A percentile compares a stretch with the other conserved stretches of the same genome.
Conservation (phyloP, 129 eudicot genomes). For the Solidago caesia region DNA sequence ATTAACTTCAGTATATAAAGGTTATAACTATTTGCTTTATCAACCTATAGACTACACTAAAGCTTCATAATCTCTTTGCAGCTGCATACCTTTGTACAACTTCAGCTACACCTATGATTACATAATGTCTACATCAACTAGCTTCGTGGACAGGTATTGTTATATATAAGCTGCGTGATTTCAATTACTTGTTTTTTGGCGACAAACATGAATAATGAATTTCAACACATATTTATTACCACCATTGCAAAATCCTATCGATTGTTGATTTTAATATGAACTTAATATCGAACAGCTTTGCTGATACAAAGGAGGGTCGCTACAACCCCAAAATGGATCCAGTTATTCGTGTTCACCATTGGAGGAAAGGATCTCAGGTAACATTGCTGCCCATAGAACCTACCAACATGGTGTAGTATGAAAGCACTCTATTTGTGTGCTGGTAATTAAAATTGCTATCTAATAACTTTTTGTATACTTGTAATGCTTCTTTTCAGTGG, state of each 20-base stretch:
- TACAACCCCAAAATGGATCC: slow-evolving; percentile 97
- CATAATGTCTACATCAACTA: slow-evolving; percentile 87
- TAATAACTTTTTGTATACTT: slow-evolving; percentile 9
- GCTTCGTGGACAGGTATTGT: slow-evolving; percentile 88
- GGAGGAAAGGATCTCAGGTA: slow-evolving; percentile 99
- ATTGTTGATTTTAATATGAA: slow-evolving; percentile 3
- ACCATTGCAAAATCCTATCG: background rate
- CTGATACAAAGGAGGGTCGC: slow-evolving; percentile 94
- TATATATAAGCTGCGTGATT: slow-evolving; percentile 22
- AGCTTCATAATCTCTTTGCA: slow-evolving; percentile 38
- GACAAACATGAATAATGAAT: background rate
- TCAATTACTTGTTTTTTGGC: slow-evolving; percentile 3
- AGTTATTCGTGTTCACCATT: slow-evolving; percentile 59
- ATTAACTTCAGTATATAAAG: slow-evolving; percentile 10
- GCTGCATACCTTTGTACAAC: slow-evolving; percentile 95
- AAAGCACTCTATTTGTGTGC: background rate
- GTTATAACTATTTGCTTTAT: background rate
- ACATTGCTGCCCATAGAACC: slow-evolving; percentile 9
- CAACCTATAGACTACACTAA: slow-evolving; percentile 2
- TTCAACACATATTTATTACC: background rate
- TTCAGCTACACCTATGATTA: slow-evolving; percentile 97
- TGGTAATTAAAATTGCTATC: background rate
- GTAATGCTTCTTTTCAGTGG: slow-evolving; percentile 63
- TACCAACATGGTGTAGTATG: slow-evolving; percentile 3
- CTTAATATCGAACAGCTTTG: slow-evolving; percentile 50